Evolutionary conservation across 805 yeast genomes (phyloP), one percentile per base, ranked within the genome.

Genomic region (Monosporozyma yasuniensis): DNA sequence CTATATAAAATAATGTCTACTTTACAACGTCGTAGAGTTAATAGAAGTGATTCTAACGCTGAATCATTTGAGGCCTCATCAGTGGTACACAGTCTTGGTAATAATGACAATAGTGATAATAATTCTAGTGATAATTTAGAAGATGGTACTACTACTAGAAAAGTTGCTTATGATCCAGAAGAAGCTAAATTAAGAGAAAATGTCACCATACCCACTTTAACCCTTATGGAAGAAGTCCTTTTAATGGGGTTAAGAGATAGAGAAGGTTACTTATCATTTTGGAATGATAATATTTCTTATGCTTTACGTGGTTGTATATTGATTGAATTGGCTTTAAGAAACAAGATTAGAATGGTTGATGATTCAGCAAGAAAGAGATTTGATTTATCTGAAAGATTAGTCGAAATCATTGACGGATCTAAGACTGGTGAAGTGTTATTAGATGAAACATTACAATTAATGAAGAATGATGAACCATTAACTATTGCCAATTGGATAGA

Each of bases 201-300:
- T 46, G 58, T 59, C n/a, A 59, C 61, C 16, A 67, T 72, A n/a
- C 99, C 99, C 1, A 72, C 80, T 42, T 74, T 93, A 57, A 93
- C 99, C 0, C 71, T 93, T 56, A 89, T 93, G 96, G 99, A 93
- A 68, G 99, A 93, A 69, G 96, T 93, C 6, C 72, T 93, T 56
- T 75, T 93, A 54, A 78, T 93, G 72, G 99, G 99, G 4, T 76
- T 93, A 56, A 90, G 91, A 63, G 98, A 93, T 69, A 85, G 86
- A 59, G 98, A 93, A 68, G 99, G 99, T 11, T 89, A 91, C 67
- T 74, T 93, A 43, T 88, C 96, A 27, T 93, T 93, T 70, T 93
- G 99, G 99, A 93, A 93, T 65, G 99, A 93, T 69, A 90, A 88
- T 68, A 90, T 93, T 49, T 88, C 97, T 22, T 93, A 93, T 70